Evolutionary conservation across 73 alveolate species (phyloP).

Genomic region (Stentor coeruleus): DNA sequence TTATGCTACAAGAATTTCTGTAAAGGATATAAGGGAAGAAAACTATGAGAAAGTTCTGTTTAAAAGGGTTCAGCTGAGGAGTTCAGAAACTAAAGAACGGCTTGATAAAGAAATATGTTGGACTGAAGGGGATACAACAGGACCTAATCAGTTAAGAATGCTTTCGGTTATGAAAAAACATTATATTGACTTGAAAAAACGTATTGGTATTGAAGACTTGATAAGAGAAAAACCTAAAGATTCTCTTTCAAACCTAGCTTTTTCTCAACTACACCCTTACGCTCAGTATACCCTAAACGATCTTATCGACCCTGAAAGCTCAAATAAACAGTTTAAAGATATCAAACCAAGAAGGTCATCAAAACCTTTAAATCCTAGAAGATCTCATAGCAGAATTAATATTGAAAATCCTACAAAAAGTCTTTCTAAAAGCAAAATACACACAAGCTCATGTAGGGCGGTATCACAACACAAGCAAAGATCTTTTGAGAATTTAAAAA

Average conservation of each 20-base stretch:
- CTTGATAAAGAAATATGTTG: not conserved
- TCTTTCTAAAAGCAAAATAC: too few relatives aligned
- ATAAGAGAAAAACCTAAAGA: not conserved
- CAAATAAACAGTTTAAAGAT: too few relatives aligned
- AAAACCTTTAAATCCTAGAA: too few relatives aligned
- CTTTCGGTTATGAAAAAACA: not conserved
- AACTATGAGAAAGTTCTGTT: conserved; percentile 3
- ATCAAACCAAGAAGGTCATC: too few relatives aligned
- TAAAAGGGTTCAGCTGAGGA: not conserved
- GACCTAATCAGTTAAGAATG: not conserved
- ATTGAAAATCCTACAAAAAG: too few relatives aligned
- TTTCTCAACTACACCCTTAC: not conserved
- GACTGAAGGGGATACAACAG: not conserved
- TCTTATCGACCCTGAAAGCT: not conserved
- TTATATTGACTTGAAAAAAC: not conserved
- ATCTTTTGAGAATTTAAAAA: too few relatives aligned
- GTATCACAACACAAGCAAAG: too few relatives aligned
- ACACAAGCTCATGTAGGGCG: too few relatives aligned
- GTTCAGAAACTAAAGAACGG: not conserved
- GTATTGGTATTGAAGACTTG: not conserved
- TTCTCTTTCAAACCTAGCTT: not conserved
- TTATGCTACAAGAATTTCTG: not conserved
- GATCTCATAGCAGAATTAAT: too few relatives aligned
- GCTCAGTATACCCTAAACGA: not conserved
- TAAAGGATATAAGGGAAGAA: not conserved